Evolutionary conservation across 768 basidiomycete species (phyloP), one percentile per base, ranked within the genome.

Genomic region (Cystobasidiopsis lactophilus): DNA sequence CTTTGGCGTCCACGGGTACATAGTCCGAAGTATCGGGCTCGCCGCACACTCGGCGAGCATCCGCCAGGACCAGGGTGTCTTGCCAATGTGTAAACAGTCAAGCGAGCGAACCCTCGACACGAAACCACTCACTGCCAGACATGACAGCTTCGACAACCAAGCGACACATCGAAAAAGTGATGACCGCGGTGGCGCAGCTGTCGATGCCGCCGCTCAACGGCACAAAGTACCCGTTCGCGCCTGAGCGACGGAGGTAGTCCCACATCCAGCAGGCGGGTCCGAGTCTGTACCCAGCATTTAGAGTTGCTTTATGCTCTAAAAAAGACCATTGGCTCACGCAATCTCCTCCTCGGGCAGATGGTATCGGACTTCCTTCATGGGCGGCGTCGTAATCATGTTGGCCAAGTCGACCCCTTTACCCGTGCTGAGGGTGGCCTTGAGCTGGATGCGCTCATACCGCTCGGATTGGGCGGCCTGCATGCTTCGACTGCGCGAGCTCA

Each of bases 241-340:
- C 73, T 4, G 91, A 96, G 40, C 93, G 77, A 35, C 93, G 75
- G 29, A 98, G 76, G 63, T 96, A 98, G 65, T 98, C 93, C 93
- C 93, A 98, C n/a, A 98, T 72, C 93, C 93, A 98, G 64, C 93
- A 96, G 16, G 91, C 93, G 5, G 93, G 93, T 3, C 93, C 93
- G 2, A 96, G 70, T 2, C 91, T 95, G 57, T 24, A 2, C 49
- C 19, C 55, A 19, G 59, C 44, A 40, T 38, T 29, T 24, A 27
- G 53, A 16, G 0, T 23, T 14, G n/a, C 29, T 40, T 44, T 2
- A 54, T 0, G 7, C n/a, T 38, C 11, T 26, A 40, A 41, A 23
- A 21, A 31, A 21, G 33, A 21, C 1, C 11, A 13, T 5, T 3
- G 5, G 74, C 85, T 60, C 62, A 93, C 93, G 93, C 91, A 53